Conservation (phyloP, 2,329 filamentous ascomycete species). For the Aspergillus chevalieri region DNA sequence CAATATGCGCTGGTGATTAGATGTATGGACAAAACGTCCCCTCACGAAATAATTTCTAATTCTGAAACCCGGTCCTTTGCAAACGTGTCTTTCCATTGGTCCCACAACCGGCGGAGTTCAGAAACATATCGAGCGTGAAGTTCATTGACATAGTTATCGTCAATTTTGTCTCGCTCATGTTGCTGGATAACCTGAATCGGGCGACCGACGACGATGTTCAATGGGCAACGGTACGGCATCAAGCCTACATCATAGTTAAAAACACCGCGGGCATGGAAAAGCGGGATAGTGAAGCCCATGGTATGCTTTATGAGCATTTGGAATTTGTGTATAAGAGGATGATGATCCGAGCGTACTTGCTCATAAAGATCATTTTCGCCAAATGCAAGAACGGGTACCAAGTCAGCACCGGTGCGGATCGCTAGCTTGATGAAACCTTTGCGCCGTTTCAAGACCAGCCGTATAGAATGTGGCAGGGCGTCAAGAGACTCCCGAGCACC, state of each 20-base stretch:
- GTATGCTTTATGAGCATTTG: slow-evolving; percentile 80
- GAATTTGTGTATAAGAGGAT: slow-evolving; percentile 71
- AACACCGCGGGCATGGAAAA: slow-evolving; percentile 83
- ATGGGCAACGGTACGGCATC: slow-evolving; percentile 81
- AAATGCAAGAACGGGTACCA: slow-evolving; percentile 87
- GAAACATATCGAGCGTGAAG: slow-evolving; percentile 72
- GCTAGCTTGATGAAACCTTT: slow-evolving; percentile 95
- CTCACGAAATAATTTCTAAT: slow-evolving; percentile 38
- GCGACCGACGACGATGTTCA: slow-evolving; percentile 83
- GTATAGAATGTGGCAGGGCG: slow-evolving; percentile 69
- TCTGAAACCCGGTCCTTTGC: slow-evolving; percentile 38
- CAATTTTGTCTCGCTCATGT: slow-evolving; percentile 54
- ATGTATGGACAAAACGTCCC: background rate
- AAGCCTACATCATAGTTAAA: slow-evolving; percentile 98
- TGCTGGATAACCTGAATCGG: slow-evolving; percentile 66
- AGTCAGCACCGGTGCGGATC: slow-evolving; percentile 81
- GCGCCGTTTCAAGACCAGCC: slow-evolving; percentile 72
- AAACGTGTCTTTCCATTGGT: slow-evolving; percentile 43
- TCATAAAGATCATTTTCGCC: slow-evolving; percentile 97
- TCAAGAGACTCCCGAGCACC: slow-evolving; percentile 89
- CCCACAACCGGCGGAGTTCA: slow-evolving; percentile 46
- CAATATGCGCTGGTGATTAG: too few relatives aligned
- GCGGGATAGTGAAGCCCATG: slow-evolving; percentile 86
- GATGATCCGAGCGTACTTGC: slow-evolving; percentile 69
- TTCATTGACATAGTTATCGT: slow-evolving; percentile 69